Conservation (phyloP, 1,284 basidiomycete genomes). For the Papiliotrema laurentii region DNA sequence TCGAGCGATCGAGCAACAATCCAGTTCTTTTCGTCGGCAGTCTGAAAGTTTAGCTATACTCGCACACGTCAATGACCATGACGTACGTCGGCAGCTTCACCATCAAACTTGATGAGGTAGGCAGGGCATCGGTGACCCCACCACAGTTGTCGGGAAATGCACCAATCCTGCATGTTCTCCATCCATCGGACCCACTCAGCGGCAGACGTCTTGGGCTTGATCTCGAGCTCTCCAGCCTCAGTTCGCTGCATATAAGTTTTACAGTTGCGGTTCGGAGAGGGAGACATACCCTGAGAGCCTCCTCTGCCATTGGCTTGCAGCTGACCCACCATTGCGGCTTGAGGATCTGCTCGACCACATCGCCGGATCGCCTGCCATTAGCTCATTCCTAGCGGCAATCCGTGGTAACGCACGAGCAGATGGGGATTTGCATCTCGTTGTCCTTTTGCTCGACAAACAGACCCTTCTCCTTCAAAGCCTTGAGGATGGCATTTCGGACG, state of each 20-base stretch:
- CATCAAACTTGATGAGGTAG: slow-evolving; percentile 86
- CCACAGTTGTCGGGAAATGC: slow-evolving; percentile 97
- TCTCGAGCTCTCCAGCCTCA: slow-evolving; percentile 73
- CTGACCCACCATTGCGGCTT: slow-evolving; percentile 99
- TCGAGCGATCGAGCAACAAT: slow-evolving; percentile 80
- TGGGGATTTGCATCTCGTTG: slow-evolving; percentile 90
- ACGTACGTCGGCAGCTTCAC: slow-evolving; percentile 67
- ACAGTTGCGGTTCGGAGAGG: not conserved
- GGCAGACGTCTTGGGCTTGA: slow-evolving; percentile 80
- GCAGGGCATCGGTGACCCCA: slow-evolving; percentile 98
- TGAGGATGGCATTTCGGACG: slow-evolving; percentile 77
- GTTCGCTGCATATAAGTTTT: slow-evolving; percentile 61
- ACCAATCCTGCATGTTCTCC: slow-evolving; percentile 97
- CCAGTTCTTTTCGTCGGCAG: slow-evolving; percentile 73
- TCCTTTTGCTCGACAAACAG: slow-evolving; percentile 90
- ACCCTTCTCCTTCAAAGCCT: slow-evolving; percentile 78
- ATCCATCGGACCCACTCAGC: slow-evolving; percentile 97
- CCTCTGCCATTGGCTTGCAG: slow-evolving; percentile 86
- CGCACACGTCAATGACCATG: not conserved
- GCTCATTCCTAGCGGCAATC: slow-evolving; percentile 2
- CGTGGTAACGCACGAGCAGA: slow-evolving; percentile 63
- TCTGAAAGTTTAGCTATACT: slow-evolving; percentile 45
- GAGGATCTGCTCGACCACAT: slow-evolving; percentile 90
- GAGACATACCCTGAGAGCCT: slow-evolving; percentile 68
- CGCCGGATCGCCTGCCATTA: slow-evolving; percentile 75